Percentiles rank a stretch among this genome's conserved stretches.
phyloP scores from a whole-genome alignment of 352 stramenopile genomes.

The Phytophthora fragariaefolia region DNA sequence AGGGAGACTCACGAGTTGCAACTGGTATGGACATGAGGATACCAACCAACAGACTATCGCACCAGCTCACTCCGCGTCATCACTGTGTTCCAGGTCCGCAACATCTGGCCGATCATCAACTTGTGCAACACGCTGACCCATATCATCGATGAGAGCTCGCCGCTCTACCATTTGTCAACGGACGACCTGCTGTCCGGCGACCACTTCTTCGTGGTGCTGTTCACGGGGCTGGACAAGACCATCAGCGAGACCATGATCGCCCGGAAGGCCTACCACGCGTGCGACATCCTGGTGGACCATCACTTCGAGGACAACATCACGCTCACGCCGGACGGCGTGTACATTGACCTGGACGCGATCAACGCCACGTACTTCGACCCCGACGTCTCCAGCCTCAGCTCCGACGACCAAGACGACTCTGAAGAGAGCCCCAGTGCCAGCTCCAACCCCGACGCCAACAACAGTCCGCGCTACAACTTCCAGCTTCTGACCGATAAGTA shows the following conservation, averaged over 20 bases:
- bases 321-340: slow-evolving; percentile 52
- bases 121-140: slow-evolving; percentile 60
- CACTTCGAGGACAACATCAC: slow-evolving; percentile 74
- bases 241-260: slow-evolving; percentile 71
- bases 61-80: background rate
- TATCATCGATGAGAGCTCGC: slow-evolving; percentile 63
- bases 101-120: slow-evolving; percentile 71
- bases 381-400: background rate
- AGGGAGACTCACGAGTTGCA: slow-evolving; percentile 61
- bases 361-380: slow-evolving; percentile 47
- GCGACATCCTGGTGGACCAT: slow-evolving; percentile 63
- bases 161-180: slow-evolving; percentile 49
- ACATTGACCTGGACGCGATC: slow-evolving; percentile 64
- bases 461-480: slow-evolving; percentile 5
- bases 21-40: slow-evolving; percentile 27
- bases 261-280: slow-evolving; percentile 65
- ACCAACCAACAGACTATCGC: background rate
- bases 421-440: background rate
- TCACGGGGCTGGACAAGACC: slow-evolving; percentile 57
- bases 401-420: background rate
- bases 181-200: slow-evolving; percentile 56
- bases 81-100: slow-evolving; percentile 40
- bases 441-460: slow-evolving; percentile 24
- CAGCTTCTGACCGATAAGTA: background rate
- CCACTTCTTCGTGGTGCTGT: slow-evolving; percentile 65